These are phyloP conservation scores for Andrographis paniculata DNA, from an alignment of 305 asterid genomes.

Conservation along the genomic window DNA sequence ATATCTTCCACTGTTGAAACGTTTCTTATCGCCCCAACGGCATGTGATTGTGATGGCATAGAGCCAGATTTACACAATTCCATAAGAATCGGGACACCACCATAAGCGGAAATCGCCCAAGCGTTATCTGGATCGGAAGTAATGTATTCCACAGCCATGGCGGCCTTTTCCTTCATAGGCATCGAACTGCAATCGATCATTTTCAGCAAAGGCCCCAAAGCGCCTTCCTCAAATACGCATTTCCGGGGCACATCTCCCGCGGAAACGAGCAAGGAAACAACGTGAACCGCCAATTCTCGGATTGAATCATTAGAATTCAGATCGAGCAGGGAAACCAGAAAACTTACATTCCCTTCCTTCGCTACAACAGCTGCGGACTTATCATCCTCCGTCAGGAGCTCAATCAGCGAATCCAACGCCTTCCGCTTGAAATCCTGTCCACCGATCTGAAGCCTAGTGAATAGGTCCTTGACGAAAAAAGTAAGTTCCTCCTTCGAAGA, in stretches of 20 bases:
- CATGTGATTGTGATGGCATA: constrained; percentile 50
- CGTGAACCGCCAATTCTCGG: constrained; percentile 38
- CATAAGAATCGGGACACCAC: constrained; percentile 62
- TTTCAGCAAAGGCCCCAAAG: constrained; percentile 71
- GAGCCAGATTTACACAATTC: constrained; percentile 83
- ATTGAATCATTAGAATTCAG: constrained; percentile 19
- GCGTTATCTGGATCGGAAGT: constrained; percentile 78
- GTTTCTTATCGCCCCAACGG: constrained; percentile 68
- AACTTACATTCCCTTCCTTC: constrained; percentile 38
- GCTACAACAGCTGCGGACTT: constrained; percentile 40
- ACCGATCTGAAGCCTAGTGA: constrained; percentile 86
- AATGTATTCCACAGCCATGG: constrained; percentile 76
- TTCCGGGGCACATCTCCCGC: constrained; percentile 55
- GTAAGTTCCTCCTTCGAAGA: constrained; percentile 56
- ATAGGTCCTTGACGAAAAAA: constrained; percentile 61
- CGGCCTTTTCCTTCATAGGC: constrained; percentile 72
- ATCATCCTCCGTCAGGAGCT: constrained; percentile 49
- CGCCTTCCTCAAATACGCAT: constrained; percentile 87
- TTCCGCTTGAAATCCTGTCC: constrained; percentile 77
- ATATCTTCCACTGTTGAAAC: constrained; percentile 61
- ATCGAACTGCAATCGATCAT: constrained; percentile 56
- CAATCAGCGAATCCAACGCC: constrained; percentile 63
- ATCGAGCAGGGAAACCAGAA: constrained; percentile 38
- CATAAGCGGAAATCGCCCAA: constrained; percentile 92
- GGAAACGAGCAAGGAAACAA: constrained; percentile 44